Percentiles rank a stretch among this genome's conserved stretches.
phyloP scores from a whole-genome alignment of 1,139 yeast species.

The Protomyces inouyei region DNA sequence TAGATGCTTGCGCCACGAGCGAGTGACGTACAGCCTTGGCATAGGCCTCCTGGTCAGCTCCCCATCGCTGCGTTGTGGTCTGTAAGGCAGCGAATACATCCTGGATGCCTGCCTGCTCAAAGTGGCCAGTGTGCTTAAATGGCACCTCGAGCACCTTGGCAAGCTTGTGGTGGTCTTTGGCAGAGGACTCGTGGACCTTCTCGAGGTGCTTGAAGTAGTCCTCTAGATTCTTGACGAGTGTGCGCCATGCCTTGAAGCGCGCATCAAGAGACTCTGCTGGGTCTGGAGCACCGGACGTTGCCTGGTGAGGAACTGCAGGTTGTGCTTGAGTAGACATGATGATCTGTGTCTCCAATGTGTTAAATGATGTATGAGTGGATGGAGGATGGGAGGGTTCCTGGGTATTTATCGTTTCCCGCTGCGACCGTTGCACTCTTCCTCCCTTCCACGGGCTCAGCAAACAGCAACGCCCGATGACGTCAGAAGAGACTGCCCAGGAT shows the following conservation, averaged over 20 bases:
- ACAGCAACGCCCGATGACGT: too few species aligned
- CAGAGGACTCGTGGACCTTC: conserved; percentile 22
- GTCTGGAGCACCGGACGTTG: not conserved
- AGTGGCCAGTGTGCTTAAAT: conserved; percentile 13
- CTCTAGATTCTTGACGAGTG: conserved; percentile 20
- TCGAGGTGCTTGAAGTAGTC: conserved; percentile 23
- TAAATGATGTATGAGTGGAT: too few species aligned
- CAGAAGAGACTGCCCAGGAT: too few species aligned
- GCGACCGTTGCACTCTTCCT: too few species aligned
- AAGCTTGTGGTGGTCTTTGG: conserved; percentile 22
- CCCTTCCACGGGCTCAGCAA: too few species aligned
- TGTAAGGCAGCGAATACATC: conserved; percentile 21
- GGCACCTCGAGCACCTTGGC: conserved; percentile 25
- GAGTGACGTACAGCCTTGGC: conserved; percentile 16
- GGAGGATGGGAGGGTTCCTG: too few species aligned
- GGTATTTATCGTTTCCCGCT: too few species aligned
- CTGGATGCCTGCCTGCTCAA: conserved; percentile 22
- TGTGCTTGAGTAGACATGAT: too few species aligned
- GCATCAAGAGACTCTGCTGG: conserved; percentile 15
- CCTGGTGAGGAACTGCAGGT: not conserved
- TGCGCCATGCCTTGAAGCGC: conserved; percentile 23
- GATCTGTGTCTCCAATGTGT: too few species aligned
- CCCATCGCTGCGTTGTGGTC: conserved; percentile 3
- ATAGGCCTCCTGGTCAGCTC: conserved; percentile 12
- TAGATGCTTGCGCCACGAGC: conserved; percentile 34